Evolutionary conservation across 345 rosid species (phyloP), one percentile per base, ranked within the genome.

Genomic region (Moringa oleifera): DNA sequence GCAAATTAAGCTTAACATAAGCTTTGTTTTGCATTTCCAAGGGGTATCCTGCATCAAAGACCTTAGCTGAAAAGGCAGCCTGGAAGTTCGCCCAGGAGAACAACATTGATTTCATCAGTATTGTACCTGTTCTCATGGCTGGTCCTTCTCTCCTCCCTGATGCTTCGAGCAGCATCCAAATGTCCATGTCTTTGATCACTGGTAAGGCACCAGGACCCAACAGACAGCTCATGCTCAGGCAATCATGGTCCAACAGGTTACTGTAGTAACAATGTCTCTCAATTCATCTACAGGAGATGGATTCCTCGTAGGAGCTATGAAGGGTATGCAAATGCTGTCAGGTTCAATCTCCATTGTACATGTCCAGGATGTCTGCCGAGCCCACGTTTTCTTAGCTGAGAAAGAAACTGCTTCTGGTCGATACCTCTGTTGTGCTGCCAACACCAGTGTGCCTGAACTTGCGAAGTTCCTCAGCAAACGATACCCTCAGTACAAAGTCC

Each of bases 301-400:
- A 52, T 78, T 83, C 77, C 60, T 80, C 52, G 51, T 83, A 55
- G 79, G 59, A 16, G 90, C 57, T 4, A 54, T 93, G 73, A 88
- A 84, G 56, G 97, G 89, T 0, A 88, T 90, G 97, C 96, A 93
- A 64, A 81, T 83, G 86, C 67, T 83, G 69, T 88, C 96, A 16
- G 97, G 99, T 20, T 93, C 95, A 0, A 73, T 93, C 73, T 86
- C 96, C 36, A 64, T 88, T 6, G 21, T 83, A 8, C 97, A 94
- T 49, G 98, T 93, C 16, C 85, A 81, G 57, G 97, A 93, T 45
- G 84, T 83, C 18, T 88, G 91, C 62, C 83, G 84, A 0, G 95
- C 99, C 6, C 99, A 94, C 75, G 19, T 85, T 24, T 94, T 90
- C 62, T 52, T 90, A 57, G 96, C 92, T 0, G 89, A 93, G 78